Evolutionary conservation across 1,284 basidiomycete genomes (phyloP).

Genomic region (Melampsora americana): DNA sequence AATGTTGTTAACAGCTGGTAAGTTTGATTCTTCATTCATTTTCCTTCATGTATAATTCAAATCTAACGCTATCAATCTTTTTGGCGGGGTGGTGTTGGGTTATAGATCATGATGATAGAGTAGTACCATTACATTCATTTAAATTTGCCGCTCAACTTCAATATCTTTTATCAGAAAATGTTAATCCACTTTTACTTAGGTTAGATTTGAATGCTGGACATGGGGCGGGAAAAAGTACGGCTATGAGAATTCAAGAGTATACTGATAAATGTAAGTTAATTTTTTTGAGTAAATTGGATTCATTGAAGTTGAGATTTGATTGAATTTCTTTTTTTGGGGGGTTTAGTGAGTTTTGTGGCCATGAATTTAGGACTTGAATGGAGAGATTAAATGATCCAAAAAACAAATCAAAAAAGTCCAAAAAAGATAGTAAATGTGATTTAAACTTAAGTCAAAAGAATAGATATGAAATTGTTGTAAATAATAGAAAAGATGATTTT

Average conservation of each 20-base stretch:
- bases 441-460: too few species aligned
- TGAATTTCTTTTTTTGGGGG: not conserved
- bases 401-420: too few species aligned
- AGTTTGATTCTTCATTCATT: too few species aligned
- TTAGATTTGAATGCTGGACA: conserved; percentile 77
- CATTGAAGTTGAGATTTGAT: not conserved
- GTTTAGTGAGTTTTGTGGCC: conserved; percentile 61
- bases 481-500: too few species aligned
- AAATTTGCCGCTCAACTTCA: conserved; percentile 73
- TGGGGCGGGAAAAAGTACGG: conserved; percentile 72
- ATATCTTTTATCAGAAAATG: conserved; percentile 60
- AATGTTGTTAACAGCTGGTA: conserved; percentile 69
- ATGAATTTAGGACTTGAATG: conserved; percentile 45
- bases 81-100: too few species aligned
- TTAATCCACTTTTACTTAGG: conserved; percentile 68
- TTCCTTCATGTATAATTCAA: too few species aligned
- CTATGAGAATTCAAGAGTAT: conserved; percentile 69
- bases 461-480: too few species aligned
- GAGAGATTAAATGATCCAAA: conserved; percentile 31
- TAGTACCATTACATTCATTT: conserved; percentile 76
- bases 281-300: too few species aligned
- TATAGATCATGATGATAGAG: conserved; percentile 66
- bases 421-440: too few species aligned
- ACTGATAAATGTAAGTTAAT: conserved; percentile 68
- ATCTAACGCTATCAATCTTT: too few species aligned